Evolutionary conservation across 169 alveolate species (phyloP).

Genomic region (Babesia ovata): DNA sequence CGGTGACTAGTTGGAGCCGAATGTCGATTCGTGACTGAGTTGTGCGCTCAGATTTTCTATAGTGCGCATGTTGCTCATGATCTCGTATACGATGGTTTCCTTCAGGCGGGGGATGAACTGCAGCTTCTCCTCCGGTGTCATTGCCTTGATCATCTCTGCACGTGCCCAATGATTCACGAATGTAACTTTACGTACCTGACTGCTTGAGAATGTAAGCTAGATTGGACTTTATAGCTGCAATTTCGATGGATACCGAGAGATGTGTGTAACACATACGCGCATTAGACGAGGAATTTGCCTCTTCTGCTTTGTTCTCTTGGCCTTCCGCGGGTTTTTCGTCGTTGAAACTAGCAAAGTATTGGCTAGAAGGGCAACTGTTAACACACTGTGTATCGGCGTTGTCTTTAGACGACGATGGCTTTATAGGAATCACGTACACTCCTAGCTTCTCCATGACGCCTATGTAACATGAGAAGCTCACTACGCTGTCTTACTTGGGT

Average conservation of each 20-base stretch:
- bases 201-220: conserved; percentile 35
- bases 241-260: not conserved
- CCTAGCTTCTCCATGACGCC: conserved; percentile 65
- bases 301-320: not conserved
- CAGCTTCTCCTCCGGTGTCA: conserved; percentile 70
- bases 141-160: conserved; percentile 66
- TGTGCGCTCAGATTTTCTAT: conserved; percentile 34
- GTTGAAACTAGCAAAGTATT: not conserved
- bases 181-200: conserved; percentile 30
- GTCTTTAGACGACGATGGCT: not conserved
- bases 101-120: conserved; percentile 66
- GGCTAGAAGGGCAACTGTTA: not conserved
- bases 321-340: conserved; percentile 3
- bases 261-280: not conserved
- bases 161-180: not conserved
- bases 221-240: conserved; percentile 17
- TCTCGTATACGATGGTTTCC: conserved; percentile 65
- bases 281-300: not conserved
- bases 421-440: conserved; percentile 63
- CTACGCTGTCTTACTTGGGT: conserved; percentile 26
- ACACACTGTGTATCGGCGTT: not conserved
- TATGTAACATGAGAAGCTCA: not conserved
- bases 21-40: not conserved
- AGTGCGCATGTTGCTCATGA: conserved; percentile 42
- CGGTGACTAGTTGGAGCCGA: not conserved